Evolutionary conservation across 768 basidiomycete species (phyloP).

Genomic region (Boletus pseudo-olivaceus): DNA sequence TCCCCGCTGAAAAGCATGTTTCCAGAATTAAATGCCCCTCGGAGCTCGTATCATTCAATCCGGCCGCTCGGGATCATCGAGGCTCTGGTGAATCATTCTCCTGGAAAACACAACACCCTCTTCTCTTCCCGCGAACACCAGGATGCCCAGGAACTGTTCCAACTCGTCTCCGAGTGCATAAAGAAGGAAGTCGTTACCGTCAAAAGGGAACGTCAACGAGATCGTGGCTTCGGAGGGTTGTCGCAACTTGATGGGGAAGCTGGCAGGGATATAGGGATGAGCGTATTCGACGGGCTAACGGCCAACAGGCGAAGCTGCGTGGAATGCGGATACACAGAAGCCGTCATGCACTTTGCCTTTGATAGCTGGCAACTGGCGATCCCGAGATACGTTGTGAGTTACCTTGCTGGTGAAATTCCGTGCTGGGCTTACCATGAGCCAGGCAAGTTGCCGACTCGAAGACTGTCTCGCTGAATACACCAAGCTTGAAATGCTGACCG

Average conservation of each 20-base stretch:
- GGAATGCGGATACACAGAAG: conserved; percentile 89
- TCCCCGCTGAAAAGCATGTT: conserved; percentile 2
- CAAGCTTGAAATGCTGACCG: conserved; percentile 80
- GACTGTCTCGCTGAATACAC: conserved; percentile 89
- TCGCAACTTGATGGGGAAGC: conserved; percentile 24
- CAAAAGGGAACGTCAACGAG: conserved; percentile 63
- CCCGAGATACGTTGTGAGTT: conserved; percentile 58
- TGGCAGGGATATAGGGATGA: conserved; percentile 48
- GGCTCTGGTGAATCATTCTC: conserved; percentile 55
- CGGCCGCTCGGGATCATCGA: conserved; percentile 72
- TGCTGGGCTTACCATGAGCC: conserved; percentile 8
- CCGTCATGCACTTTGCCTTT: conserved; percentile 88
- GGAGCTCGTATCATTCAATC: conserved; percentile 53
- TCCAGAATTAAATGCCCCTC: conserved; percentile 64
- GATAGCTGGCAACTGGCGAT: conserved; percentile 82
- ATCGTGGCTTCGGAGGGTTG: conserved; percentile 68
- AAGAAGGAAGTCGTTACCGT: conserved; percentile 80
- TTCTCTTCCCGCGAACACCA: conserved; percentile 93
- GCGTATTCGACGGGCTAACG: conserved; percentile 86
- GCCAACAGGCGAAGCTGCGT: conserved; percentile 87
- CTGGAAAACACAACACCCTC: conserved; percentile 56
- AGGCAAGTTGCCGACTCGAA: conserved; percentile 70
- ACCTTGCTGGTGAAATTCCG: conserved; percentile 1
- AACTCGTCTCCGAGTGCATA: conserved; percentile 85
- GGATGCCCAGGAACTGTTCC: conserved; percentile 98